Evolutionary conservation across 179 eudicot species (phyloP).

Genomic region (Silene noctiflora): DNA sequence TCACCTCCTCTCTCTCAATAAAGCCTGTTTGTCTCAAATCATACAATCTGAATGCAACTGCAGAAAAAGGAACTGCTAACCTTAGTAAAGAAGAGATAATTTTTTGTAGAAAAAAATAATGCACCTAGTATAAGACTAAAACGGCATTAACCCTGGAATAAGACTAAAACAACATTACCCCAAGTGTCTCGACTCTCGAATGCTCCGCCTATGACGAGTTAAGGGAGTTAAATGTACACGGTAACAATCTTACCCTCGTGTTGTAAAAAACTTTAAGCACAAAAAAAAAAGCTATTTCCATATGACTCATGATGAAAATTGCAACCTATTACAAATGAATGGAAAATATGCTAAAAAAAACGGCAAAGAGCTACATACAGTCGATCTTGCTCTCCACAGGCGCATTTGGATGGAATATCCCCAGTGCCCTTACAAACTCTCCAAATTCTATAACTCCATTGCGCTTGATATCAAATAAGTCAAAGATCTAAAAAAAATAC

Average conservation of each 20-base stretch:
- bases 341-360: no score
- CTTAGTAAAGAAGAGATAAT: not conserved
- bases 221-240: no score
- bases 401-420: slow-evolving; percentile 66
- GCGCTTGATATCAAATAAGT: slow-evolving; percentile 56
- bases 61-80: slow-evolving; percentile 13
- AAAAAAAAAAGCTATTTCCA: no score
- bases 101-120: not conserved
- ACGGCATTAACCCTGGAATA: no score
- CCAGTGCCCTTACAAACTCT: slow-evolving; percentile 60
- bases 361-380: slow-evolving; percentile 35
- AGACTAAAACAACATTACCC: no score
- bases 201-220: no score
- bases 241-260: no score
- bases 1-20: slow-evolving; percentile 78
- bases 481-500: slow-evolving; percentile 43
- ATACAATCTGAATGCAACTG: slow-evolving; percentile 73
- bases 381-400: slow-evolving; percentile 45
- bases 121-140: no score
- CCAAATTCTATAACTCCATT: slow-evolving; percentile 73
- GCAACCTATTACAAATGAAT: not conserved
- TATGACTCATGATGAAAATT: no score
- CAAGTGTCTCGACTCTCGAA: no score
- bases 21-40: slow-evolving; percentile 66
- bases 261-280: no score